A percentile compares a stretch with the other conserved stretches of the same genome.
Conservation (phyloP, 768 basidiomycete genomes). For the Boletus fagicola region DNA sequence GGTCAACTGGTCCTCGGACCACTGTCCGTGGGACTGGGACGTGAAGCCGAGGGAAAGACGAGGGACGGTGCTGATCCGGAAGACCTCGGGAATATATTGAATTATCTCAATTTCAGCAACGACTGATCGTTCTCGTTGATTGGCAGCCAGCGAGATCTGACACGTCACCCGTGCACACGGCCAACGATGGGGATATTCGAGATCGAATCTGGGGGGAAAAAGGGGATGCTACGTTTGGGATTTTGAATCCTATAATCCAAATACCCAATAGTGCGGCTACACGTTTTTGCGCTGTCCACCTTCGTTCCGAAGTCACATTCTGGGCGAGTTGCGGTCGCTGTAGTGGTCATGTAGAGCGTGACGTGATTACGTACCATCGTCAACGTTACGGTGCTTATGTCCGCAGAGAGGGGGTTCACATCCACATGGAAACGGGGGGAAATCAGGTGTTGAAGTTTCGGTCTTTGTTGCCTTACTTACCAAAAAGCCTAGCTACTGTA, state of each 20-base stretch:
- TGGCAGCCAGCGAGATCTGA: background rate
- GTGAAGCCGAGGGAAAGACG: background rate
- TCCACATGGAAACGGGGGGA: background rate
- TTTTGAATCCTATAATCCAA: background rate
- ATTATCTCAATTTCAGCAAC: background rate
- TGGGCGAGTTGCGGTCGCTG: background rate
- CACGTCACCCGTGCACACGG: background rate
- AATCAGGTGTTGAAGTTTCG: background rate
- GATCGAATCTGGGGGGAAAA: background rate
- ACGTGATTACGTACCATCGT: background rate
- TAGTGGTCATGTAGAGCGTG: background rate
- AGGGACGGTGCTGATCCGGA: slow-evolving; percentile 1
- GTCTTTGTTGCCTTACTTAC: background rate
- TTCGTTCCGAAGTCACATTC: background rate
- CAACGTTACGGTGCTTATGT: background rate
- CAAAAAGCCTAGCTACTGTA: background rate
- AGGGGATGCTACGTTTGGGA: background rate
- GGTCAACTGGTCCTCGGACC: slow-evolving; percentile 1
- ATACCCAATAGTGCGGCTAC: background rate
- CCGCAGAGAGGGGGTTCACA: background rate
- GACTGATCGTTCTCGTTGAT: slow-evolving; percentile 1
- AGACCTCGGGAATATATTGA: slow-evolving; percentile 2
- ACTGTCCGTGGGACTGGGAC: background rate
- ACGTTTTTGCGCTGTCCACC: background rate
- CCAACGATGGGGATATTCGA: background rate